A percentile compares a stretch with the other conserved stretches of the same genome.
Evolutionary conservation across 2,329 filamentous ascomycete genomes (phyloP).

Genomic region (Coniochaeta prunicola): DNA sequence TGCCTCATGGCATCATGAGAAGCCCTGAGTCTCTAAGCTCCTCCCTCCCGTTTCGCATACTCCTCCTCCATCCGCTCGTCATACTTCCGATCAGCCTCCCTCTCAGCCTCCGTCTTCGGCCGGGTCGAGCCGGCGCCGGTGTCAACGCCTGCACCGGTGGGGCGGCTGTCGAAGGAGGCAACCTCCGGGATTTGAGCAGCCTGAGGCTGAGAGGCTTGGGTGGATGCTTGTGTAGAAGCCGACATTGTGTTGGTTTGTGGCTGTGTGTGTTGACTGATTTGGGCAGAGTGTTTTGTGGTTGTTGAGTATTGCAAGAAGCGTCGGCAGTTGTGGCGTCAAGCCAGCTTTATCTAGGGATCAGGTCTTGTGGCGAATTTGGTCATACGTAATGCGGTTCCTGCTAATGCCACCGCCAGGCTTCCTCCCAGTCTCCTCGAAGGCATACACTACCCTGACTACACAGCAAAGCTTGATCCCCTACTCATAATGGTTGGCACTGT

Average conservation of each 20-base stretch:
- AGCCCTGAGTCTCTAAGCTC: conserved; percentile 25
- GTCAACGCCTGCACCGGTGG: conserved; percentile 37
- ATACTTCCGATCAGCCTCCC: conserved; percentile 41
- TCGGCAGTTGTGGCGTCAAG: background rate
- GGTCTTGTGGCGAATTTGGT: background rate
- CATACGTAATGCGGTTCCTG: background rate
- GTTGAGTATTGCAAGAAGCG: background rate
- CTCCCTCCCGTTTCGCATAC: conserved; percentile 47
- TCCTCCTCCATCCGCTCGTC: conserved; percentile 49
- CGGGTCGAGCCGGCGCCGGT: conserved; percentile 39
- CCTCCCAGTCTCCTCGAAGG: background rate
- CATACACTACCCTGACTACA: too few species aligned
- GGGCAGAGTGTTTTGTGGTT: background rate
- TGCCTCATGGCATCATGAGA: background rate
- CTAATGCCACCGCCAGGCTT: background rate
- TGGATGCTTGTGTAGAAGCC: background rate
- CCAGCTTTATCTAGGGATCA: background rate
- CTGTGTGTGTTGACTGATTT: background rate
- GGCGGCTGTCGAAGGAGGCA: background rate
- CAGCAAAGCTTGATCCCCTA: too few species aligned
- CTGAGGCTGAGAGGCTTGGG: background rate
- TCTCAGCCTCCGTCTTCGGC: conserved; percentile 40
- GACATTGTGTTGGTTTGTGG: background rate
- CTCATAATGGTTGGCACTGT: too few species aligned
- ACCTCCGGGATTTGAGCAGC: background rate